phyloP scores from a whole-genome alignment of 164 flowering plant genomes.

The Houttuynia cordata region DNA sequence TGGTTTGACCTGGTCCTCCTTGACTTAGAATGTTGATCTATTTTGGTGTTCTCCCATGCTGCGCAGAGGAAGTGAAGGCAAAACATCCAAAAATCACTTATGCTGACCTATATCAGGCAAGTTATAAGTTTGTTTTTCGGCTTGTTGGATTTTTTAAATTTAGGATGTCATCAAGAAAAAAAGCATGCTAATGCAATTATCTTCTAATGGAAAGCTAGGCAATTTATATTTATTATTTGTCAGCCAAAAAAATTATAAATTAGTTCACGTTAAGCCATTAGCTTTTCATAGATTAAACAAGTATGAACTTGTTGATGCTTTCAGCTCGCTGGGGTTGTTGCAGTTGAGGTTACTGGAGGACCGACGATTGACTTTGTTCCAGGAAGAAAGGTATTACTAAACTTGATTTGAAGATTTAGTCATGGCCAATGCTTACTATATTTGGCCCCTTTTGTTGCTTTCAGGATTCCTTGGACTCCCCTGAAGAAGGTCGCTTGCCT shows the following conservation, averaged over 20 bases:
- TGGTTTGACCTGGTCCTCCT: background rate
- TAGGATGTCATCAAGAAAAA: too few relatives aligned
- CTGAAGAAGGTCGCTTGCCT: conserved; percentile 83
- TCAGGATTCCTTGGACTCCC: conserved; percentile 67
- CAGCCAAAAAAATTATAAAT: too few relatives aligned
- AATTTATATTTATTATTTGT: too few relatives aligned
- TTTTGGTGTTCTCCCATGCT: background rate
- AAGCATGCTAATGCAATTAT: too few relatives aligned
- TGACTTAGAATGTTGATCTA: background rate
- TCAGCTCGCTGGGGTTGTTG: conserved; percentile 97
- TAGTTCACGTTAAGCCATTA: too few relatives aligned
- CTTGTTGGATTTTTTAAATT: too few relatives aligned
- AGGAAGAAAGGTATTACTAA: conserved; percentile 68
- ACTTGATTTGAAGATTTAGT: background rate
- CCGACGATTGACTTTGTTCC: conserved; percentile 84
- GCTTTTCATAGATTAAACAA: too few relatives aligned
- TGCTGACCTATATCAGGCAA: conserved; percentile 92
- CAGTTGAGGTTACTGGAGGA: conserved; percentile 95
- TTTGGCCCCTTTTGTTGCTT: conserved; percentile 6
- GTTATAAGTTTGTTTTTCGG: too few relatives aligned
- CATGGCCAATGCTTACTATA: background rate
- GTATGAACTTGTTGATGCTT: background rate
- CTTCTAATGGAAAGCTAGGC: too few relatives aligned
- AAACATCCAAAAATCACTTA: conserved; percentile 70
- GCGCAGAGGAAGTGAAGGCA: conserved; percentile 64